Conservation (phyloP, 2,329 filamentous ascomycete genomes). For the Colletotrichum sp. region DNA sequence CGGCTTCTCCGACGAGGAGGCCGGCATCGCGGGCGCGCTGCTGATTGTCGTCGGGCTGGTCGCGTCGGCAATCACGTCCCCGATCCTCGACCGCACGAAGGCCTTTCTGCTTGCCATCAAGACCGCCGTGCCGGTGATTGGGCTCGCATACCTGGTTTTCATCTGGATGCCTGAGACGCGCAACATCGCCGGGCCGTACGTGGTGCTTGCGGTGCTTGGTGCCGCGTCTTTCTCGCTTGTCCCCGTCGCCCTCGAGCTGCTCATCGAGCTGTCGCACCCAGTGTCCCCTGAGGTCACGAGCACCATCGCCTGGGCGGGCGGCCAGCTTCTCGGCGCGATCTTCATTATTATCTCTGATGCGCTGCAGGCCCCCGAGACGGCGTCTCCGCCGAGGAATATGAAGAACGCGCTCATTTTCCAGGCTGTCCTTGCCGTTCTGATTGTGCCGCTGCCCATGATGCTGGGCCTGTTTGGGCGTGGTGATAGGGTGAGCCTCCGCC, state of each 20-base stretch:
- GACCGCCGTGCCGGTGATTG: slow-evolving; percentile 75
- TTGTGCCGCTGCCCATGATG: slow-evolving; percentile 70
- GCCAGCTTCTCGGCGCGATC: slow-evolving; percentile 82
- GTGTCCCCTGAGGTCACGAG: slow-evolving; percentile 85
- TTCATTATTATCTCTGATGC: slow-evolving; percentile 87
- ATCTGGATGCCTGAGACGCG: slow-evolving; percentile 73
- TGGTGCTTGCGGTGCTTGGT: slow-evolving; percentile 77
- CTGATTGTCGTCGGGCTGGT: slow-evolving; percentile 90
- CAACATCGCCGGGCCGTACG: slow-evolving; percentile 70
- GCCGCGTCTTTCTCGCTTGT: slow-evolving; percentile 81
- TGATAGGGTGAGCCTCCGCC: slow-evolving; percentile 54
- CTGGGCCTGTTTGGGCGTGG: slow-evolving; percentile 72
- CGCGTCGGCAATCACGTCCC: slow-evolving; percentile 75
- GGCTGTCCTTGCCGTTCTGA: slow-evolving; percentile 70
- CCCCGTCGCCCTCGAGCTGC: slow-evolving; percentile 83
- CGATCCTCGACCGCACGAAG: slow-evolving; percentile 86
- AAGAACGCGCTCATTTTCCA: slow-evolving; percentile 77
- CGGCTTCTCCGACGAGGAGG: slow-evolving; percentile 80
- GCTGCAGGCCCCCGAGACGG: slow-evolving; percentile 60
- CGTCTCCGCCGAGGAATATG: slow-evolving; percentile 73
- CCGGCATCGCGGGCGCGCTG: slow-evolving; percentile 87
- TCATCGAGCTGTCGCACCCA: slow-evolving; percentile 87
- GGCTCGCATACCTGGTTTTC: slow-evolving; percentile 74
- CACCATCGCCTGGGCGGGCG: slow-evolving; percentile 83
- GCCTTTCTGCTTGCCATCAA: slow-evolving; percentile 77